phyloP scores from a whole-genome alignment of 768 basidiomycete species.

The Scleroderma bovista region DNA sequence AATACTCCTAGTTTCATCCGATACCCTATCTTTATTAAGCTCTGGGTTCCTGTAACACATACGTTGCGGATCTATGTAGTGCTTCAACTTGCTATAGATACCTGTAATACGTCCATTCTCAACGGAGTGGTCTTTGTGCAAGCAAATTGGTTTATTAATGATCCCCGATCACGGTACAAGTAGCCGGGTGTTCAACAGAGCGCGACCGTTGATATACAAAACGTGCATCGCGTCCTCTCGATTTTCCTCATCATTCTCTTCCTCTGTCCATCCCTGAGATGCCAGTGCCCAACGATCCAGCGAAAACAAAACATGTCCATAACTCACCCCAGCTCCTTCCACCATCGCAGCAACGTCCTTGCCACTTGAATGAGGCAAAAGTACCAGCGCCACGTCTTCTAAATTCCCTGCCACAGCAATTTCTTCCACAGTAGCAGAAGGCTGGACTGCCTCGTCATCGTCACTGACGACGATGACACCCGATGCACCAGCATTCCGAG shows the following conservation, averaged over 20 bases:
- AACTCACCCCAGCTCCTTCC: slow-evolving; percentile 41
- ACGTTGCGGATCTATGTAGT: not conserved
- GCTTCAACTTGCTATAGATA: not conserved
- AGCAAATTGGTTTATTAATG: no score
- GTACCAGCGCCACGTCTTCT: slow-evolving; percentile 51
- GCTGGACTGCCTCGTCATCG: slow-evolving; percentile 55
- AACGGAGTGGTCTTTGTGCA: no score
- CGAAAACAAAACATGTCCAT: slow-evolving; percentile 47
- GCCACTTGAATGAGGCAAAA: slow-evolving; percentile 51
- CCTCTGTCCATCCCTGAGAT: slow-evolving; percentile 12
- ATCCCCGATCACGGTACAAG: slow-evolving; percentile 38
- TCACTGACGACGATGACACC: slow-evolving; percentile 76
- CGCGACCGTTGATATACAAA: slow-evolving; percentile 72
- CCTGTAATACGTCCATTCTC: no score
- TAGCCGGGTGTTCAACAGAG: slow-evolving; percentile 71
- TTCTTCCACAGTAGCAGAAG: slow-evolving; percentile 56
- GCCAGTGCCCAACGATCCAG: slow-evolving; percentile 37
- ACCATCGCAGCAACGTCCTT: slow-evolving; percentile 51
- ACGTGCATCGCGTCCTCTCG: slow-evolving; percentile 40
- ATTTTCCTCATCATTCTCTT: slow-evolving; percentile 15
- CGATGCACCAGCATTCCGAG: slow-evolving; percentile 63
- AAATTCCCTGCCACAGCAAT: slow-evolving; percentile 53
- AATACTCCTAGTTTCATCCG: slow-evolving; percentile 55
- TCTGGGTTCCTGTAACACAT: not conserved
- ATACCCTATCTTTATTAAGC: slow-evolving; percentile 21